These are phyloP conservation scores for Aureobasidium leucospermi DNA, from an alignment of 2,329 filamentous ascomycete species.

Conservation along the genomic window DNA sequence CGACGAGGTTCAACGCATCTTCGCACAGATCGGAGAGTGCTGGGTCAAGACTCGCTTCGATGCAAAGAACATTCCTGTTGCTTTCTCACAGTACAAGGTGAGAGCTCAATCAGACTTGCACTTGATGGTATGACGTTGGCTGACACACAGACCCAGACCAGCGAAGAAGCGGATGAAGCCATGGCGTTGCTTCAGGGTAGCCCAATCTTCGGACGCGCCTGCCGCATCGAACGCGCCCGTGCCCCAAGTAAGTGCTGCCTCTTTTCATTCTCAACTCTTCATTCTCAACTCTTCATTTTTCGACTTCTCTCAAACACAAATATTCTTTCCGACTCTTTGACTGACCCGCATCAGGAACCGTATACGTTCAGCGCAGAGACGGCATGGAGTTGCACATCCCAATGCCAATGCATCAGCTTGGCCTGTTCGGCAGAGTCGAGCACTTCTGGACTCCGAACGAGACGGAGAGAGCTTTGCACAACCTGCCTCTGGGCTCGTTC, in stretches of 20 bases:
- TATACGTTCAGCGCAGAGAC: not conserved
- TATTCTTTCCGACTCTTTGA: constrained; percentile 5
- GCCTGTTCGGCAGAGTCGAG: constrained; percentile 32
- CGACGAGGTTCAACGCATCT: constrained; percentile 45
- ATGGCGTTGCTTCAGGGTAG: constrained; percentile 47
- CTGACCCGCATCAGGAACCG: constrained; percentile 9
- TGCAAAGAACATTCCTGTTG: constrained; percentile 51
- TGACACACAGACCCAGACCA: constrained; percentile 33
- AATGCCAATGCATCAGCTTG: constrained; percentile 29
- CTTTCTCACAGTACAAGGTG: constrained; percentile 57
- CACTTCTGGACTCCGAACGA: constrained; percentile 18
- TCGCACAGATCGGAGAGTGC: constrained; percentile 49
- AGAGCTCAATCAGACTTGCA: constrained; percentile 20
- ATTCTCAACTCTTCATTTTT: no score
- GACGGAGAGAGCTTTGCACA: constrained; percentile 23
- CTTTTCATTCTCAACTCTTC: no score
- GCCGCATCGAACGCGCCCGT: constrained; percentile 53
- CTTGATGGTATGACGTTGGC: constrained; percentile 19
- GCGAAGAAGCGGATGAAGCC: constrained; percentile 43
- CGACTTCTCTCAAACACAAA: no score
- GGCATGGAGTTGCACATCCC: not conserved
- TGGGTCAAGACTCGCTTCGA: constrained; percentile 60
- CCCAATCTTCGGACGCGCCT: constrained; percentile 22
- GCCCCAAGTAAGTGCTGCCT: constrained; percentile 45
- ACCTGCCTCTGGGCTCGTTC: constrained; percentile 25